Evolutionary conservation across 2,329 filamentous ascomycete genomes (phyloP).

Genomic region (Paracorniculantispora psalliotae): DNA sequence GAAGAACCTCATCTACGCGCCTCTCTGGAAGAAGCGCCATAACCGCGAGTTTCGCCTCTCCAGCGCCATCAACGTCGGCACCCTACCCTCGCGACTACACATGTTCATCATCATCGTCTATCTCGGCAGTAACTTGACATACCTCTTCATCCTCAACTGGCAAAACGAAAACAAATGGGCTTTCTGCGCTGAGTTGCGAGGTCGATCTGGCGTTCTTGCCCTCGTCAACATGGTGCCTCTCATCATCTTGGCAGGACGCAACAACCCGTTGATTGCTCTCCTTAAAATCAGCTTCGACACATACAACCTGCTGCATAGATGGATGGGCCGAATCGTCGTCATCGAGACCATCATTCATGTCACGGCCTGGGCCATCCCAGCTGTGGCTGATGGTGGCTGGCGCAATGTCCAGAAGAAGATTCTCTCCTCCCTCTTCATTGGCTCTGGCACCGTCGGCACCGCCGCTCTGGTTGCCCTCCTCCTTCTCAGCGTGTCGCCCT

Average conservation of each 20-base stretch:
- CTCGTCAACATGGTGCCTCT: slow-evolving; percentile 90
- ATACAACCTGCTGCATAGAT: slow-evolving; percentile 71
- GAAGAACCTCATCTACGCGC: slow-evolving; percentile 56
- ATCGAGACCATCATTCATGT: slow-evolving; percentile 65
- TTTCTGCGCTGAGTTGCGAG: slow-evolving; percentile 76
- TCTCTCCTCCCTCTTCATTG: slow-evolving; percentile 56
- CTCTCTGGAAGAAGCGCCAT: slow-evolving; percentile 60
- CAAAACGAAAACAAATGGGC: slow-evolving; percentile 52
- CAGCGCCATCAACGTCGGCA: slow-evolving; percentile 54
- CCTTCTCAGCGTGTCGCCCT: slow-evolving; percentile 66
- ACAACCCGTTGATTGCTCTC: slow-evolving; percentile 82
- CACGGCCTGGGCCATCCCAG: slow-evolving; percentile 68
- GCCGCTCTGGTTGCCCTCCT: slow-evolving; percentile 61
- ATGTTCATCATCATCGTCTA: slow-evolving; percentile 52
- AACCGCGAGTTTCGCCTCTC: slow-evolving; percentile 62
- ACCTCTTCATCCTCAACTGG: slow-evolving; percentile 60
- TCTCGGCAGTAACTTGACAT: slow-evolving; percentile 55
- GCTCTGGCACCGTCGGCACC: slow-evolving; percentile 57
- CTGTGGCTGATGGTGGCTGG: slow-evolving; percentile 60
- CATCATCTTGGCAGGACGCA: slow-evolving; percentile 81
- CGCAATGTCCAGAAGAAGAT: slow-evolving; percentile 51
- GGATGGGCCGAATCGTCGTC: slow-evolving; percentile 72
- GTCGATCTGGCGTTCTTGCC: slow-evolving; percentile 77
- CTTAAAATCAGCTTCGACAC: slow-evolving; percentile 92
- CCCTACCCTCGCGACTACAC: slow-evolving; percentile 61